These are phyloP conservation scores for Waltiozyma sp. DNA, from an alignment of 1,139 yeast species.

Conservation along the genomic window DNA sequence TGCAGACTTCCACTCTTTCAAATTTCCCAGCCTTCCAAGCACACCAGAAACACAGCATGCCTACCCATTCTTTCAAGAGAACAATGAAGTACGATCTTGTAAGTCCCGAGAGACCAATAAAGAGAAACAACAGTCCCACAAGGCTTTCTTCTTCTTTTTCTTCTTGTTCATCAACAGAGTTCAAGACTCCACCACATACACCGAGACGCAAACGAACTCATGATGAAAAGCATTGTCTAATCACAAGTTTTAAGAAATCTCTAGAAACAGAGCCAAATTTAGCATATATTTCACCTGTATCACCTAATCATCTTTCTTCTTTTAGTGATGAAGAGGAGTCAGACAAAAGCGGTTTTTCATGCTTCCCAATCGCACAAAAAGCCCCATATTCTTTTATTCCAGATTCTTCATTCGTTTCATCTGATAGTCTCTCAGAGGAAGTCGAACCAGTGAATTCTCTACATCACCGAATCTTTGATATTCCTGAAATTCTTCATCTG, in stretches of 20 bases:
- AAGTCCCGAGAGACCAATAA: slow-evolving; percentile 11
- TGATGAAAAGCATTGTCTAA: slow-evolving; percentile 7
- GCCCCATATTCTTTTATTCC: neutral
- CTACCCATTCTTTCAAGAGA: slow-evolving; percentile 16
- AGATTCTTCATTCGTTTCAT: neutral
- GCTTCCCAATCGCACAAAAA: neutral
- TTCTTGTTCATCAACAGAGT: slow-evolving; percentile 1
- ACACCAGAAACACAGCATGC: neutral
- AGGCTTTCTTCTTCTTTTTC: slow-evolving; percentile 1
- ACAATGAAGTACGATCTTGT: slow-evolving; percentile 12
- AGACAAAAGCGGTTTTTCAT: neutral
- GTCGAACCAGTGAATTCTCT: neutral
- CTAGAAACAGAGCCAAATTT: too few species aligned
- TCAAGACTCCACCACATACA: slow-evolving; percentile 11
- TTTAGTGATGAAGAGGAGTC: neutral
- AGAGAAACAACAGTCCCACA: slow-evolving; percentile 9
- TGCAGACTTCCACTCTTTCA: slow-evolving; percentile 21
- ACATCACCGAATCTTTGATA: slow-evolving; percentile 43
- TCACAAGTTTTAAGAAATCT: slow-evolving; percentile 11
- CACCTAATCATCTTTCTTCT: neutral
- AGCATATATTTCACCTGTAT: neutral
- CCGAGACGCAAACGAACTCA: slow-evolving; percentile 7
- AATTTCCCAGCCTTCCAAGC: neutral
- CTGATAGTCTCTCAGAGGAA: neutral
- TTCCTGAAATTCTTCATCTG: slow-evolving; percentile 64